A percentile compares a stretch with the other conserved stretches of the same genome.
Evolutionary conservation across 2,329 filamentous ascomycete genomes (phyloP).

Genomic region (Colletotrichum theobromicola): DNA sequence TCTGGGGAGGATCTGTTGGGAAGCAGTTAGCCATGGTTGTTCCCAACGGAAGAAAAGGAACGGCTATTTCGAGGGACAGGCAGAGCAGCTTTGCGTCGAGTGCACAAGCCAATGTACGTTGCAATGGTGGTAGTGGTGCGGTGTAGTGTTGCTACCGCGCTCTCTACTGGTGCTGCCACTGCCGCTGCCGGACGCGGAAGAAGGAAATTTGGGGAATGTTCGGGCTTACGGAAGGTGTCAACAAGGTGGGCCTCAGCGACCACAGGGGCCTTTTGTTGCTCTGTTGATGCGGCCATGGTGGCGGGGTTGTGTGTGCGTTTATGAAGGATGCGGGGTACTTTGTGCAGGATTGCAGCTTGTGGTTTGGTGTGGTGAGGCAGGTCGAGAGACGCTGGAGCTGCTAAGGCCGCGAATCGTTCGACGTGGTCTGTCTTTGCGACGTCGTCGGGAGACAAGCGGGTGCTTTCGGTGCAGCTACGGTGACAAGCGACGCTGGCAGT

Average conservation of each 20-base stretch:
- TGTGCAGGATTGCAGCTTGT: slow-evolving; percentile 1
- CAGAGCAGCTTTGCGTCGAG: background rate
- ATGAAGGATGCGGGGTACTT: slow-evolving; percentile 22
- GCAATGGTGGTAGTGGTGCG: background rate
- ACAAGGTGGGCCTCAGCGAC: slow-evolving; percentile 79
- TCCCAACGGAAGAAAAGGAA: slow-evolving; percentile 1
- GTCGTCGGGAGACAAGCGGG: slow-evolving; percentile 7
- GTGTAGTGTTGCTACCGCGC: background rate
- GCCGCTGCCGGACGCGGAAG: background rate
- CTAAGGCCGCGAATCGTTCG: slow-evolving; percentile 6
- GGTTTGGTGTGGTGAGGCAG: background rate
- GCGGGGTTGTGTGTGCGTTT: slow-evolving; percentile 21
- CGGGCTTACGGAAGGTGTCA: slow-evolving; percentile 70
- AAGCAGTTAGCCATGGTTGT: background rate
- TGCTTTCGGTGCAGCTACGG: slow-evolving; percentile 1
- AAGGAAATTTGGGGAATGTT: slow-evolving; percentile 15
- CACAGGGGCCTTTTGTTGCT: slow-evolving; percentile 56
- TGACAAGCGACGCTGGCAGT: background rate
- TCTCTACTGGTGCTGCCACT: background rate
- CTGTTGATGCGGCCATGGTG: slow-evolving; percentile 50
- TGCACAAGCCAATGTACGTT: background rate
- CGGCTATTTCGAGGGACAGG: background rate
- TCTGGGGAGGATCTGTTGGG: slow-evolving; percentile 63
- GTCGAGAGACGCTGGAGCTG: slow-evolving; percentile 1
- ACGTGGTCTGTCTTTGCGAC: slow-evolving; percentile 5